A percentile compares a stretch with the other conserved stretches of the same genome.
These are phyloP conservation scores for Physcomitrellopsis africana DNA, from an alignment of 225 moss, liverwort and hornwort species.

Conservation along the genomic window DNA sequence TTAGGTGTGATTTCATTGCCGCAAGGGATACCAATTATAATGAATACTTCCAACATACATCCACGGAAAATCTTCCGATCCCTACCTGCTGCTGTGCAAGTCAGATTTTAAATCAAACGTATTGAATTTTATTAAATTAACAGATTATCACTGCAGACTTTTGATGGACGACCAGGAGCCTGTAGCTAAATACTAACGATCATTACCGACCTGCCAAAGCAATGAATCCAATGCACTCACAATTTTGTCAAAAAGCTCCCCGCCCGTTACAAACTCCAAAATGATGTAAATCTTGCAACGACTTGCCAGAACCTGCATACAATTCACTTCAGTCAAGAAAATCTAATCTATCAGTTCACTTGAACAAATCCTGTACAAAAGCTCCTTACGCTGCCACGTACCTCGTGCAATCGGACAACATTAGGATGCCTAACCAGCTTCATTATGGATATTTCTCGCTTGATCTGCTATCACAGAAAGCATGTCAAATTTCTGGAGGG, in stretches of 20 bases:
- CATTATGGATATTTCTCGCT: constrained; percentile 98
- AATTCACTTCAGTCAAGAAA: constrained; percentile 9
- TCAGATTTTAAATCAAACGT: constrained; percentile 2
- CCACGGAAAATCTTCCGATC: not conserved
- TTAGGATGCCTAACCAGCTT: constrained; percentile 98
- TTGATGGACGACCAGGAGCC: not conserved
- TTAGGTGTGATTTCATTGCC: not conserved
- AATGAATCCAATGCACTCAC: constrained; percentile 46
- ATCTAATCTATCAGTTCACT: not conserved
- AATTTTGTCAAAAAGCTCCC: constrained; percentile 98
- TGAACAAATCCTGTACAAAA: constrained; percentile 9
- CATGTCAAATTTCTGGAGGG: not conserved
- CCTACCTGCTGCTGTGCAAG: not conserved
- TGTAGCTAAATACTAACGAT: not conserved
- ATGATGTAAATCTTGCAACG: constrained; percentile 91
- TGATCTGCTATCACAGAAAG: constrained; percentile 58
- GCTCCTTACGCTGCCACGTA: constrained; percentile 27
- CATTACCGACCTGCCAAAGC: not conserved
- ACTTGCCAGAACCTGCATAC: constrained; percentile 84
- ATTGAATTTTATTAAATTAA: not conserved
- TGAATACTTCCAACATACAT: not conserved
- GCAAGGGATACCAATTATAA: not conserved
- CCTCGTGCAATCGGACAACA: constrained; percentile 95
- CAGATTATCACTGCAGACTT: not conserved
- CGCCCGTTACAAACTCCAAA: constrained; percentile 96